Conservation (phyloP, 2,329 filamentous ascomycete species). For the Microsporum canis region DNA sequence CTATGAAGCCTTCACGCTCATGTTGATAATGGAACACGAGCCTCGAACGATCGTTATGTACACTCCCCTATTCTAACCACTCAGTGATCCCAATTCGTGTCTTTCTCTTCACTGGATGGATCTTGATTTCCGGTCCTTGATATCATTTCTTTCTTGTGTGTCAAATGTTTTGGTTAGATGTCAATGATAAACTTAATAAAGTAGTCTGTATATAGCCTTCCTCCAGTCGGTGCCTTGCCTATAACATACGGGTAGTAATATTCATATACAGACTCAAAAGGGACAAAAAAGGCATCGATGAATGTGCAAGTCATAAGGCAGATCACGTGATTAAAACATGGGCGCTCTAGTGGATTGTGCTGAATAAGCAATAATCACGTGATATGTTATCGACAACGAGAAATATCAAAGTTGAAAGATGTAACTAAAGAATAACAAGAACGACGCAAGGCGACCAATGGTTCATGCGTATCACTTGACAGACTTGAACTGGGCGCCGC, state of each 20-base stretch:
- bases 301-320: too few relatives aligned
- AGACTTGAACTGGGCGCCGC: neutral
- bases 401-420: neutral
- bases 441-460: neutral
- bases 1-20: constrained; percentile 37
- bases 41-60: neutral
- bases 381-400: neutral
- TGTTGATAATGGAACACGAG: neutral
- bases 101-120: neutral
- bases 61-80: neutral
- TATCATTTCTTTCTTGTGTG: neutral
- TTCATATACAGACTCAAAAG: too few relatives aligned
- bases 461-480: neutral
- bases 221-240: neutral
- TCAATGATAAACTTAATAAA: neutral
- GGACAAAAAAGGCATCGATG: too few relatives aligned
- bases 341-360: neutral
- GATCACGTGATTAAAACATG: neutral
- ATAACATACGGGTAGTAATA: too few relatives aligned
- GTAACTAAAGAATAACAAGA: neutral
- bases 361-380: neutral
- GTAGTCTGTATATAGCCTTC: neutral
- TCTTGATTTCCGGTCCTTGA: neutral
- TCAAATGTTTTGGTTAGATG: neutral
- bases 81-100: neutral